A percentile compares a stretch with the other conserved stretches of the same genome.
These are phyloP conservation scores for Setomelanomma holmii DNA, from an alignment of 2,329 filamentous ascomycete species.

Conservation along the genomic window DNA sequence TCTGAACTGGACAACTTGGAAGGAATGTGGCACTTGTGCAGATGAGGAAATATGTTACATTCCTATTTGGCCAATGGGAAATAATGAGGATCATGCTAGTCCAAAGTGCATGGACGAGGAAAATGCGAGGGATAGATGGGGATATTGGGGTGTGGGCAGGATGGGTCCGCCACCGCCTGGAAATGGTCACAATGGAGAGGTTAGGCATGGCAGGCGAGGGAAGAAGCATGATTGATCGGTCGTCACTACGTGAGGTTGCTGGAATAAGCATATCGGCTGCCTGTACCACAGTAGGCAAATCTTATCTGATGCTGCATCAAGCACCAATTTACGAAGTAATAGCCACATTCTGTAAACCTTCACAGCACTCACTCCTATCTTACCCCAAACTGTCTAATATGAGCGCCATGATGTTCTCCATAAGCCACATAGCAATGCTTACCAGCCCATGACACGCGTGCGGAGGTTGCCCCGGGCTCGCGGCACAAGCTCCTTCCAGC, in stretches of 20 bases:
- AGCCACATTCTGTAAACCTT: too few species aligned
- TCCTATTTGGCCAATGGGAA: slow-evolving; percentile 70
- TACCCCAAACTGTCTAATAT: too few species aligned
- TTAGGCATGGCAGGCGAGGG: background rate
- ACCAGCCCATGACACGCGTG: too few species aligned
- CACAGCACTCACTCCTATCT: too few species aligned
- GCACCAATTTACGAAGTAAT: too few species aligned
- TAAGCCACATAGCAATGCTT: too few species aligned
- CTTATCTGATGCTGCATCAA: too few species aligned
- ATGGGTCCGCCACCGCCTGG: background rate
- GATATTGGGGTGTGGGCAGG: slow-evolving; percentile 32
- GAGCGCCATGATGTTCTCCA: too few species aligned
- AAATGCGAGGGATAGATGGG: slow-evolving; percentile 9
- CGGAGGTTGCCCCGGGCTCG: too few species aligned
- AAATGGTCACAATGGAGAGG: background rate
- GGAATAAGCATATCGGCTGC: background rate
- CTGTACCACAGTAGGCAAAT: too few species aligned
- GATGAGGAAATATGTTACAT: slow-evolving; percentile 65
- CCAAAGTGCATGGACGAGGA: slow-evolving; percentile 51
- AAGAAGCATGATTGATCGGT: background rate
- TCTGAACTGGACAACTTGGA: slow-evolving; percentile 68
- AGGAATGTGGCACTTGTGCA: slow-evolving; percentile 61
- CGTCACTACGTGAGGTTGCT: background rate
- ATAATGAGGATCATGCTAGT: slow-evolving; percentile 60
- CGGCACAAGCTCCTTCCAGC: too few species aligned